These are phyloP conservation scores for Cladosporium sp. DNA, from an alignment of 2,329 filamentous ascomycete species.

Conservation along the genomic window DNA sequence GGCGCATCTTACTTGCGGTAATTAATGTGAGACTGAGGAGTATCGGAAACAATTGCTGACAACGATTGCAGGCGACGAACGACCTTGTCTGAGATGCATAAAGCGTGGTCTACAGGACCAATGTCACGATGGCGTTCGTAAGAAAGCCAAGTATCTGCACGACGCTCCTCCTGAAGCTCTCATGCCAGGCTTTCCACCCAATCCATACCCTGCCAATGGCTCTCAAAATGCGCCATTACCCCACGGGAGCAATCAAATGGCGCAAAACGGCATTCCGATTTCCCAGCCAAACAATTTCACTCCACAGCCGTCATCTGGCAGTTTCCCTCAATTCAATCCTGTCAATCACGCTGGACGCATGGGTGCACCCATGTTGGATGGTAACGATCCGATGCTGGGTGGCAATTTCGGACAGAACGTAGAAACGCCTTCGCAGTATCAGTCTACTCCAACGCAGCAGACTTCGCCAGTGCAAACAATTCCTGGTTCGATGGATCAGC, in stretches of 20 bases:
- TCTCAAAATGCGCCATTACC: not conserved
- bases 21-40: conserved; percentile 41
- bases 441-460: conserved; percentile 52
- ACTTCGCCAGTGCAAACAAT: conserved; percentile 39
- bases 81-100: conserved; percentile 89
- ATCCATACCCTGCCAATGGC: conserved; percentile 44
- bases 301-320: conserved; percentile 31
- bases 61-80: conserved; percentile 71
- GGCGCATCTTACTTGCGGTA: conserved; percentile 97
- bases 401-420: conserved; percentile 35
- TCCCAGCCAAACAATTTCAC: conserved; percentile 42
- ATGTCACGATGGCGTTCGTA: conserved; percentile 93
- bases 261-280: conserved; percentile 18
- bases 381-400: conserved; percentile 15
- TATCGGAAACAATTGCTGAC: conserved; percentile 22
- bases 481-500: conserved; percentile 43
- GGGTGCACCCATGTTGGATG: conserved; percentile 41
- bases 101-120: conserved; percentile 86
- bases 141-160: conserved; percentile 98
- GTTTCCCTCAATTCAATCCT: conserved; percentile 39
- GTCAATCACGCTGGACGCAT: conserved; percentile 30
- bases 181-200: conserved; percentile 72
- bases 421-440: conserved; percentile 66
- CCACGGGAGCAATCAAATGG: conserved; percentile 3
- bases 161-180: conserved; percentile 88